Evolutionary conservation across 257 asterid genomes (phyloP).

Genomic region (Avicennia marina): DNA sequence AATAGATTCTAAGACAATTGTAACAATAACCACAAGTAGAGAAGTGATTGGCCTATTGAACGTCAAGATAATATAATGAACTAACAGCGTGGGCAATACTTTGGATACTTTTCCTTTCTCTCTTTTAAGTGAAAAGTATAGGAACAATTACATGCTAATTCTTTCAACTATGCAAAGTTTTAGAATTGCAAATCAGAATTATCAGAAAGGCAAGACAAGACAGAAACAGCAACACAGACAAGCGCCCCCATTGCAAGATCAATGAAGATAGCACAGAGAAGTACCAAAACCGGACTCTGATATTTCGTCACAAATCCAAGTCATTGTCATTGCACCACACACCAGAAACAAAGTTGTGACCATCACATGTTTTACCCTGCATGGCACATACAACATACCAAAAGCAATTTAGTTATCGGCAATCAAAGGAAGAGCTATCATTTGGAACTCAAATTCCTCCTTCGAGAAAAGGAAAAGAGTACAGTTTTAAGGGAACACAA

Average conservation of each 20-base stretch:
- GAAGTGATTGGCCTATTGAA: not conserved
- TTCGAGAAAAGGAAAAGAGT: not conserved
- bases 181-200: not conserved
- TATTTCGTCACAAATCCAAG: conserved; percentile 92
- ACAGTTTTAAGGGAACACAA: not conserved
- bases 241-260: no score
- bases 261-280: not conserved
- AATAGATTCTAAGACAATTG: not conserved
- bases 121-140: not conserved
- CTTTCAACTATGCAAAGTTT: not conserved
- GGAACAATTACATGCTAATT: not conserved
- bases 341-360: conserved; percentile 71
- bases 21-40: not conserved
- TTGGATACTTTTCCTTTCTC: no score
- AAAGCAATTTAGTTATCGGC: not conserved
- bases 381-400: no score
- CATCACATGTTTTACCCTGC: conserved; percentile 88
- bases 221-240: not conserved
- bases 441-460: conserved; percentile 1
- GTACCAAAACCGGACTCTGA: conserved; percentile 95
- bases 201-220: not conserved
- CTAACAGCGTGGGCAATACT: no score
- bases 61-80: not conserved
- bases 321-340: conserved; percentile 93
- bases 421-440: not conserved